Conservation (phyloP, 2,329 filamentous ascomycete species). For the Apiospora koreana region DNA sequence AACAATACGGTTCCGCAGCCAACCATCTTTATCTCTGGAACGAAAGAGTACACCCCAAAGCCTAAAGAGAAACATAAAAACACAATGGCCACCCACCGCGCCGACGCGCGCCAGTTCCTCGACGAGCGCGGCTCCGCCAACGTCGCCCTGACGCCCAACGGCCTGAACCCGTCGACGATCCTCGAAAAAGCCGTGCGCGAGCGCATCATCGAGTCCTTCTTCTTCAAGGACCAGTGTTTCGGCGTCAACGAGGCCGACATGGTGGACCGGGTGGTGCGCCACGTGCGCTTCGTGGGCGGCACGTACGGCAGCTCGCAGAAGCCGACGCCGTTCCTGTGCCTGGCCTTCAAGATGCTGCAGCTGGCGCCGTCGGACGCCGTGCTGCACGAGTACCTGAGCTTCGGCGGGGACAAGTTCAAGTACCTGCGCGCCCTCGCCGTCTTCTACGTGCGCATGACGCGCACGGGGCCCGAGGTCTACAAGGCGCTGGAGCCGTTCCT, state of each 20-base stretch:
- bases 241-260: constrained; percentile 83
- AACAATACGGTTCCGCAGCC: too few relatives aligned
- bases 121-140: constrained; percentile 86
- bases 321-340: constrained; percentile 88
- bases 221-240: constrained; percentile 99
- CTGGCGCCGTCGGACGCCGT: constrained; percentile 79
- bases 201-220: constrained; percentile 92
- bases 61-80: neutral
- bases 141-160: constrained; percentile 72
- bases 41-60: neutral
- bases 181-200: constrained; percentile 96
- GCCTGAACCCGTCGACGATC: constrained; percentile 91
- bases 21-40: too few relatives aligned
- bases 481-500: constrained; percentile 78
- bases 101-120: constrained; percentile 80
- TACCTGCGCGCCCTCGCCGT: constrained; percentile 87
- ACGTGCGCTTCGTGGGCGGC: constrained; percentile 81
- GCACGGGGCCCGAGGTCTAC: constrained; percentile 80
- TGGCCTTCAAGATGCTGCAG: constrained; percentile 93
- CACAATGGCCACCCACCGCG: constrained; percentile 54
- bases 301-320: constrained; percentile 83
- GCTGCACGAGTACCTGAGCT: constrained; percentile 75
- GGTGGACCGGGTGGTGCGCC: constrained; percentile 84
- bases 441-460: constrained; percentile 91
- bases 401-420: constrained; percentile 75